Base-by-base conservation (phyloP, 371 early-diverging fungal genomes). In the Mucor irregularis region DNA sequence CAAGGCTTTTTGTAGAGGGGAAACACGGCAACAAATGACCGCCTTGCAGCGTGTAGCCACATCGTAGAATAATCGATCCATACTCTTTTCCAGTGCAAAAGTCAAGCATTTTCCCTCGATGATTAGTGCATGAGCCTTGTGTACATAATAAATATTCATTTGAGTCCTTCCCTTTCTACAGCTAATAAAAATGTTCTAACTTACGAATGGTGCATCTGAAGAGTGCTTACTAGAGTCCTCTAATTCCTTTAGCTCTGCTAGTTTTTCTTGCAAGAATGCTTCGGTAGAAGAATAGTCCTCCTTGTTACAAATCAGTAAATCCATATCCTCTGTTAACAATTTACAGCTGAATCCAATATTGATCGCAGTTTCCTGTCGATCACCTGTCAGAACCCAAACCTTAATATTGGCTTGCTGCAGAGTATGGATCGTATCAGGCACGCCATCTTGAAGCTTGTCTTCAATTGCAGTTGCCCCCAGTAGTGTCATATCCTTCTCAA, bases 391-490 rank as follows among this genome's bases (percentile, higher is more conserved):
- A 45, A 99, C 95, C 99, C 99, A 99, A 16, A 98, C 84, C 58
- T 92, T 93, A 61, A 92, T 92, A 4, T 95, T 95, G 4, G 98
- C 97, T 65, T 91, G 89, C 31, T 90, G 91, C 39, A 99, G 75
- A 4, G 92, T 92, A 61, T 90, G 86, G 52, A 99, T 96, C 0
- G 99, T 96, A 53, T 96, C 93, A 14, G 96, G 94, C 6, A 98
- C 99, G 45, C 94, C 94, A 53, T 97, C 98, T 80, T 99, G 99
- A 14, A 99, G 80, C 66, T 92, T 93, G 73, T 99, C 99, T 80
- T 99, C 99, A 61, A 99, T 98, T 5, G 98, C 99, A 0, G 99
- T 97, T 0, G 97, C 95, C 5, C 99, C 99, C 5, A 99, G 60
- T 56, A 96, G 70, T 40, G 86, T 81, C 73, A 98, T 64, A 42